Conservation (phyloP, 495 filamentous ascomycete genomes). For the Copromyces sp. region DNA sequence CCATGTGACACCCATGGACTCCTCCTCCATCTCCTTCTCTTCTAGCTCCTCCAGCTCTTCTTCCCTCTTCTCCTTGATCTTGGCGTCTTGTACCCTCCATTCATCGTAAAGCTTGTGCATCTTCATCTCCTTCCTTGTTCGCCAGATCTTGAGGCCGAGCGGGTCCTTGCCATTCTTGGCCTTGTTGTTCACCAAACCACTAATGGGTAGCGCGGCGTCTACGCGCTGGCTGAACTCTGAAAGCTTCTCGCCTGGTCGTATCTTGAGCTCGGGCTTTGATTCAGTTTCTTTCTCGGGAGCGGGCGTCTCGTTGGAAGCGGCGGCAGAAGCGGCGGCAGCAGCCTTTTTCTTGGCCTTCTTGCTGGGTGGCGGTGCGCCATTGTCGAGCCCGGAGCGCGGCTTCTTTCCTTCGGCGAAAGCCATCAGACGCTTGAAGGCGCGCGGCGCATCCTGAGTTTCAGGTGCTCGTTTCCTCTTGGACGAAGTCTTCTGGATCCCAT, state of each 20-base stretch:
- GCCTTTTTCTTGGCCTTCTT: constrained; percentile 42
- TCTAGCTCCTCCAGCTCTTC: constrained; percentile 54
- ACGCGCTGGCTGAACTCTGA: constrained; percentile 78
- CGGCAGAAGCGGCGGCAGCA: not conserved
- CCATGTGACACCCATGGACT: constrained; percentile 42
- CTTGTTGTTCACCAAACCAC: constrained; percentile 47
- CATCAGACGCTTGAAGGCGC: constrained; percentile 77
- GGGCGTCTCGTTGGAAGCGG: constrained; percentile 3
- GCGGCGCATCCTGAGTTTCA: constrained; percentile 66
- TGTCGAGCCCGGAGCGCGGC: constrained; percentile 55
- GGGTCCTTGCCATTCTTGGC: constrained; percentile 38
- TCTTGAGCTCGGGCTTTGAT: constrained; percentile 39
- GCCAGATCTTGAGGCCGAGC: constrained; percentile 44
- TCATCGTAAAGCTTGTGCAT: constrained; percentile 70
- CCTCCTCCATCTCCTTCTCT: constrained; percentile 52
- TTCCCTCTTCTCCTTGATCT: constrained; percentile 45
- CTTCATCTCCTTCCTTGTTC: constrained; percentile 71
- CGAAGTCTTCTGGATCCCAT: constrained; percentile 11
- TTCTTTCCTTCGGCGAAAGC: constrained; percentile 49
- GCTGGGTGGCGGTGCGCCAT: constrained; percentile 40
- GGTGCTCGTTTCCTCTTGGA: constrained; percentile 36
- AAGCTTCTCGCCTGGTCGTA: constrained; percentile 71
- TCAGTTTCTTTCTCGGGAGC: constrained; percentile 1
- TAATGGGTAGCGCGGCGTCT: constrained; percentile 71
- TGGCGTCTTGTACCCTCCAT: constrained; percentile 60